Percentiles rank a stretch among this genome's conserved stretches.
Conservation (phyloP, 1,139 yeast species). For the Scheffersomyces illinoinensis region DNA sequence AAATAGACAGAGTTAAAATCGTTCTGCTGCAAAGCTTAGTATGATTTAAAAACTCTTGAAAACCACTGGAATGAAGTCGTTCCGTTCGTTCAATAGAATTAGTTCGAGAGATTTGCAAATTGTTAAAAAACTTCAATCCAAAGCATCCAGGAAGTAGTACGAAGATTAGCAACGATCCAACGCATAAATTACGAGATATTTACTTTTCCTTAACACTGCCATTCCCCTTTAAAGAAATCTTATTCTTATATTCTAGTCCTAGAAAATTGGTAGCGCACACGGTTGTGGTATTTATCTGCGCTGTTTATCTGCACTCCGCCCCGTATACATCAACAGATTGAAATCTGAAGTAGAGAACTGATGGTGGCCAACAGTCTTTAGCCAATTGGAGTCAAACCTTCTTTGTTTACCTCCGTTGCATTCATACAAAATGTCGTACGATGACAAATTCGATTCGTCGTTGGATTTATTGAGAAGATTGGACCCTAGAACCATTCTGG, state of each 20-base stretch:
- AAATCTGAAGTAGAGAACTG: neutral
- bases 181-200: neutral
- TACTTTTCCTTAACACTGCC: neutral
- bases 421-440: conserved; percentile 17
- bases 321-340: neutral
- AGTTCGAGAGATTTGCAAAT: neutral
- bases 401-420: neutral
- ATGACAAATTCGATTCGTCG: conserved; percentile 82
- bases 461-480: conserved; percentile 83
- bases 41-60: neutral
- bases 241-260: neutral
- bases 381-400: neutral
- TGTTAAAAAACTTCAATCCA: too few relatives aligned
- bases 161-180: neutral
- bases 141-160: neutral
- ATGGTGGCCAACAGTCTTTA: neutral
- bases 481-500: conserved; percentile 68
- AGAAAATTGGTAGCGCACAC: neutral
- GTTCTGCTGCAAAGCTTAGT: neutral
- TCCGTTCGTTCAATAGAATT: neutral
- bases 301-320: neutral
- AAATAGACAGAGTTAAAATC: too few relatives aligned
- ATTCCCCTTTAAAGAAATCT: neutral
- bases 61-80: neutral
- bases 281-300: neutral